Evolutionary conservation across 495 filamentous ascomycete genomes (phyloP).

Genomic region (Copromyces sp.): DNA sequence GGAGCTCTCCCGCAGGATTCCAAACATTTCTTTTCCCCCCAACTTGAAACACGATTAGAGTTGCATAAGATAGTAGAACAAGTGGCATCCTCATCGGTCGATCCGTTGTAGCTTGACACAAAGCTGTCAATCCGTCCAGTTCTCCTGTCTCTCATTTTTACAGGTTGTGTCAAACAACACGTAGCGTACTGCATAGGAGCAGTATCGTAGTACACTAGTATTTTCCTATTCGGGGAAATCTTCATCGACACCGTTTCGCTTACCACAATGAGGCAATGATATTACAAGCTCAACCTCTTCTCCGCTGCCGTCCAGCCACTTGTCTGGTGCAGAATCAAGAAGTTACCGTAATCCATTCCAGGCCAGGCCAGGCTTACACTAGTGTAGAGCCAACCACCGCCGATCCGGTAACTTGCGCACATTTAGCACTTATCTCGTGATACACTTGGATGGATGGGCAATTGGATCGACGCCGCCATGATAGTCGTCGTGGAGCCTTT

Average conservation of each 20-base stretch:
- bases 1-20: background rate
- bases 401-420: background rate
- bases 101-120: background rate
- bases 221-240: background rate
- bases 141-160: background rate
- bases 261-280: background rate
- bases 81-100: background rate
- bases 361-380: background rate
- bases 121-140: background rate
- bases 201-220: background rate
- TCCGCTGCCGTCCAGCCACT: background rate
- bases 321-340: background rate
- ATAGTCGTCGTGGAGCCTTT: background rate
- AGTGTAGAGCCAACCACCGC: background rate
- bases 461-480: background rate
- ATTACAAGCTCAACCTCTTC: background rate
- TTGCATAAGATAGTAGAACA: background rate
- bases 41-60: background rate
- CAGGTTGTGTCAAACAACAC: background rate
- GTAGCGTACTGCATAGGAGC: background rate
- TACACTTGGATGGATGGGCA: background rate
- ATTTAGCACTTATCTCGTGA: background rate
- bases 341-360: background rate
- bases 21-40: background rate
- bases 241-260: background rate